Percentiles rank a stretch among this genome's conserved stretches.
Evolutionary conservation across 495 filamentous ascomycete genomes (phyloP).

Genomic region (Hyaloscypha hepaticicola): DNA sequence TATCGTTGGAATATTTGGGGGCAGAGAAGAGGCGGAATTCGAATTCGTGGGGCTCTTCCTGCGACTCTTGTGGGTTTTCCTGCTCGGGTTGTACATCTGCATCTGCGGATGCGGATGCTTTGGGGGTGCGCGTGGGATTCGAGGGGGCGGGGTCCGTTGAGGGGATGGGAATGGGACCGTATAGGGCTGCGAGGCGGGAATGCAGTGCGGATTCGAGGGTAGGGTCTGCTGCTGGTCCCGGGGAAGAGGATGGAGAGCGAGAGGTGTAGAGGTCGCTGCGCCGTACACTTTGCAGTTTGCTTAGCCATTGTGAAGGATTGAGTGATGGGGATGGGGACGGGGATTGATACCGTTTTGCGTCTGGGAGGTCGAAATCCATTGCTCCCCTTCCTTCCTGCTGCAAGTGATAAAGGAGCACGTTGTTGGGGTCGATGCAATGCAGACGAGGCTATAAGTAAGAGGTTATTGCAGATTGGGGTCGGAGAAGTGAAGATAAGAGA

Average conservation of each 20-base stretch:
- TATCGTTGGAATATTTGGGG: background rate
- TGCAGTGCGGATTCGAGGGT: background rate
- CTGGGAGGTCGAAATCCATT: background rate
- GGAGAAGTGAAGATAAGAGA: no score
- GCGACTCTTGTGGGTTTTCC: background rate
- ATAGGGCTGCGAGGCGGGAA: background rate
- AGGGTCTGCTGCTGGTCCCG: background rate
- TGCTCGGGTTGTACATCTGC: background rate
- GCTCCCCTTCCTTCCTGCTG: no score
- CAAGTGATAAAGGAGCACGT: no score
- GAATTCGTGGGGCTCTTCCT: background rate
- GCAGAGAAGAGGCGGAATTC: conserved; percentile 7
- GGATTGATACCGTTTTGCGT: conserved; percentile 2
- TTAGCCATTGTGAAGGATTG: background rate
- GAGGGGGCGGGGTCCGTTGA: background rate
- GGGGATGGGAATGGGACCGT: background rate
- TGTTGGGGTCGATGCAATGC: background rate
- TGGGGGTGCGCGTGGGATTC: background rate
- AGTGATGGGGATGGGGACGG: background rate
- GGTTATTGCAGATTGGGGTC: no score
- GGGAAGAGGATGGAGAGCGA: background rate
- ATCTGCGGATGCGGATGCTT: background rate
- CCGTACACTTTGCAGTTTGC: background rate
- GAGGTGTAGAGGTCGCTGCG: background rate
- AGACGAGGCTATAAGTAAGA: no score